These are phyloP conservation scores for Lachnum nothofagi DNA, from an alignment of 2,329 filamentous ascomycete genomes.

Conservation along the genomic window DNA sequence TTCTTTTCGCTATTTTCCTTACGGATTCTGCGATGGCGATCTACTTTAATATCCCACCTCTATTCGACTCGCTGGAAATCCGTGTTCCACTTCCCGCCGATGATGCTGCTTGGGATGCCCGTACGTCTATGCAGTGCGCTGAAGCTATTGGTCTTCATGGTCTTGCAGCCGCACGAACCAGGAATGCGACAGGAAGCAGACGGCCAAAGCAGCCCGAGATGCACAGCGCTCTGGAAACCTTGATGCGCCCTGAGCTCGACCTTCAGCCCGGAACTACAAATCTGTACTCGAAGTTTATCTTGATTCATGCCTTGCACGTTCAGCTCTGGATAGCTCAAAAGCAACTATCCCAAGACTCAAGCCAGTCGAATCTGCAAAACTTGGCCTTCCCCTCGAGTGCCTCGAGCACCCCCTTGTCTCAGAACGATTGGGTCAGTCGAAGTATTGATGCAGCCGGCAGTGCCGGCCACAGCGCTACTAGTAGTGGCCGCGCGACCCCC, in stretches of 20 bases:
- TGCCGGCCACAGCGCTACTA: conserved; percentile 41
- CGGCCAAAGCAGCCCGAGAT: conserved; percentile 61
- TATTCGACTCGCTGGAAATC: conserved; percentile 60
- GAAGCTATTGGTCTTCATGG: conserved; percentile 61
- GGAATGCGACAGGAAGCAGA: conserved; percentile 58
- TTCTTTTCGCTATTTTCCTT: conserved; percentile 61
- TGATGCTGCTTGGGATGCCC: conserved; percentile 69
- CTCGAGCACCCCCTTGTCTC: conserved; percentile 52
- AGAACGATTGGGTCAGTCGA: conserved; percentile 52
- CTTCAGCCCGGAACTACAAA: conserved; percentile 65
- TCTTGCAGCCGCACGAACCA: conserved; percentile 45
- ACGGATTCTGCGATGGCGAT: conserved; percentile 61
- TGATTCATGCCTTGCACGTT: conserved; percentile 64
- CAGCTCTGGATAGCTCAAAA: conserved; percentile 52
- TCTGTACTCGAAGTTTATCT: conserved; percentile 66
- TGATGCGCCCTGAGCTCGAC: conserved; percentile 54
- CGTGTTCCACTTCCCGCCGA: conserved; percentile 65
- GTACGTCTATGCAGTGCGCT: conserved; percentile 53
- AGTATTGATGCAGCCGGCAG: conserved; percentile 38
- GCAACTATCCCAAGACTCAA: conserved; percentile 34
- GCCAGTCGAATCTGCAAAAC: conserved; percentile 12
- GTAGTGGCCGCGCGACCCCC: conserved; percentile 44
- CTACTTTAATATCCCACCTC: conserved; percentile 64
- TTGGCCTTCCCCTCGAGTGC: conserved; percentile 35
- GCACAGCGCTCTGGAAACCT: conserved; percentile 53